phyloP scores from a whole-genome alignment of 331 rosid species.

The Pyrus hybrid region DNA sequence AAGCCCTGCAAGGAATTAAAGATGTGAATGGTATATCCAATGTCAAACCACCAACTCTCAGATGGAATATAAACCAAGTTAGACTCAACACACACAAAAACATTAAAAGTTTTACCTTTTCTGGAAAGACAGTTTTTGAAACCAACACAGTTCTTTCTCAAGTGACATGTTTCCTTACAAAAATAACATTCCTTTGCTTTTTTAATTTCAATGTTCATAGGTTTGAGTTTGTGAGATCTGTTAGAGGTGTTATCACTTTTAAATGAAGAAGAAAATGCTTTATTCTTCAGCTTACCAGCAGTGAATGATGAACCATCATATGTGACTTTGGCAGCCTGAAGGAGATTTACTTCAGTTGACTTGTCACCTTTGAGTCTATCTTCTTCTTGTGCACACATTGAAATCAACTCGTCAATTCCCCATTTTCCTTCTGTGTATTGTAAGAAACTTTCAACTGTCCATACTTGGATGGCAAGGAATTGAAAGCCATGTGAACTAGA shows the following conservation, averaged over 20 bases:
- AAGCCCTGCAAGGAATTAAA: not conserved
- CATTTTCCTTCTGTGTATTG: not conserved
- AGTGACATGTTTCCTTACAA: not conserved
- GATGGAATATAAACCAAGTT: not conserved
- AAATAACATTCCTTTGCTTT: not conserved
- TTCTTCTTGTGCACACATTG: not conserved
- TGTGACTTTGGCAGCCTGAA: too few relatives aligned
- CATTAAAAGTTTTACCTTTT: not conserved
- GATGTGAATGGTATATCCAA: not conserved
- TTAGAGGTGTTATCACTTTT: not conserved
- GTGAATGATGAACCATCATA: too few relatives aligned
- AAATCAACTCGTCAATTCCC: not conserved
- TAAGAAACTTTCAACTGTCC: not conserved
- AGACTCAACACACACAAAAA: not conserved
- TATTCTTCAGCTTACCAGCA: too few relatives aligned
- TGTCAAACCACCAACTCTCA: not conserved
- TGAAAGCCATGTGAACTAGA: not conserved
- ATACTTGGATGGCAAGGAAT: not conserved
- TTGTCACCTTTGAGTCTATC: not conserved
- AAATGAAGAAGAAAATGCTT: too few relatives aligned
- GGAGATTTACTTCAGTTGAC: too few relatives aligned
- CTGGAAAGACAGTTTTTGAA: not conserved
- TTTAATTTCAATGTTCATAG: not conserved
- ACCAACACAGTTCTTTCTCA: not conserved
- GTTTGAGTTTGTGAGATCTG: not conserved